Percentiles rank a stretch among this genome's conserved stretches.
These are phyloP conservation scores for Solanum okadae DNA, from an alignment of 257 asterid species.

Conservation along the genomic window DNA sequence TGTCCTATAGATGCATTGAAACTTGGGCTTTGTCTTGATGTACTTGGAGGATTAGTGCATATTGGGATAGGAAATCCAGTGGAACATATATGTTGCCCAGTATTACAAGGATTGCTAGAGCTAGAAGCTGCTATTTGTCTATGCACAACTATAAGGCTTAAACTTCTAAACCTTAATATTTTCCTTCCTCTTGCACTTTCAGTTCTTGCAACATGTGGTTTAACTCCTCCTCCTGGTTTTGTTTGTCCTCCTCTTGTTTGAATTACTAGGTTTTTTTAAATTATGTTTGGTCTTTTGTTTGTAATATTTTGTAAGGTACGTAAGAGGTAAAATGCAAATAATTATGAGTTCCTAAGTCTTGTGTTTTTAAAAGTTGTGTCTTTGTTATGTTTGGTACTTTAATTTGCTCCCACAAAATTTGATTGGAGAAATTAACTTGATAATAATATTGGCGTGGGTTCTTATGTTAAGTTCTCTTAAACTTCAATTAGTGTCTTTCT, in stretches of 20 bases:
- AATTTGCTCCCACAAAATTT: not conserved
- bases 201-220: slow-evolving; percentile 71
- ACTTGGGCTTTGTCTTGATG: slow-evolving; percentile 83
- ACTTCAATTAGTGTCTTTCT: no score
- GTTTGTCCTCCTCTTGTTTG: slow-evolving; percentile 59
- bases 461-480: not conserved
- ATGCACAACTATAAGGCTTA: slow-evolving; percentile 74
- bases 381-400: not conserved
- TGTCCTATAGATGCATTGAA: slow-evolving; percentile 83
- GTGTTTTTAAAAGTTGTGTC: not conserved
- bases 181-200: slow-evolving; percentile 82
- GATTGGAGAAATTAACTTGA: not conserved
- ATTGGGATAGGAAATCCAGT: slow-evolving; percentile 72
- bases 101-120: slow-evolving; percentile 73
- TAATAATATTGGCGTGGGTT: not conserved
- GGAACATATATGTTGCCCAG: slow-evolving; percentile 80
- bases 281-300: not conserved
- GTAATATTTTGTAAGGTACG: not conserved
- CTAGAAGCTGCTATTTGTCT: slow-evolving; percentile 84
- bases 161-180: slow-evolving; percentile 69
- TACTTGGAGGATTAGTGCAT: slow-evolving; percentile 80
- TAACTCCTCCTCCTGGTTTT: slow-evolving; percentile 81
- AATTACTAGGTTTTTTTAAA: not conserved
- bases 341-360: not conserved
- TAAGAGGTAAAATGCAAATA: not conserved